Evolutionary conservation across 2,329 filamentous ascomycete genomes (phyloP).

Genomic region (Parastagonospora avenae): DNA sequence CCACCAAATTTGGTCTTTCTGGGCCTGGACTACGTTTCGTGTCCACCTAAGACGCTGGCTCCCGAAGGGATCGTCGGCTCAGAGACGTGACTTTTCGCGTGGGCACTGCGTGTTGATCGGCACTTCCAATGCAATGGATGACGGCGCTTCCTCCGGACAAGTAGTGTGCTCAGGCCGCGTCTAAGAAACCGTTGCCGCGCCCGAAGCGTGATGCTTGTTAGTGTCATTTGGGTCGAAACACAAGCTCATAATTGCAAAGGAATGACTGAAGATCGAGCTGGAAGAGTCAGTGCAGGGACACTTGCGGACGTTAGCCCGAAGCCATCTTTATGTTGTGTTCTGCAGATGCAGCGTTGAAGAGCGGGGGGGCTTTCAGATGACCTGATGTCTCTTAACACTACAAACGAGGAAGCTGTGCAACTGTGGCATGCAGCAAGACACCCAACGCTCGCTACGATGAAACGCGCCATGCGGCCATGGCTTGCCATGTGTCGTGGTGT

Average conservation of each 20-base stretch:
- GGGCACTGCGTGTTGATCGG: background rate
- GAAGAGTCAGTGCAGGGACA: conserved; percentile 1
- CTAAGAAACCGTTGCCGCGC: conserved; percentile 27
- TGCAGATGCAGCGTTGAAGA: conserved; percentile 14
- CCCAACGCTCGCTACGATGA: conserved; percentile 32
- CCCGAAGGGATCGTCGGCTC: background rate
- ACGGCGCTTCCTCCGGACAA: background rate
- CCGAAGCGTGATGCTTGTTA: conserved; percentile 21
- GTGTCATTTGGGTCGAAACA: background rate
- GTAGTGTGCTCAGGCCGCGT: conserved; percentile 12
- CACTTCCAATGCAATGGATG: conserved; percentile 1
- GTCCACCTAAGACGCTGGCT: background rate
- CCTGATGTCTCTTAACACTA: conserved; percentile 18
- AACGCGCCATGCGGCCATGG: conserved; percentile 7
- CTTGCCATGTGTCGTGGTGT: conserved; percentile 15
- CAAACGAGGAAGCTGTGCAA: conserved; percentile 17
- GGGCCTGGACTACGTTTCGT: background rate
- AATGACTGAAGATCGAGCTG: conserved; percentile 5
- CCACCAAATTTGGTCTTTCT: background rate
- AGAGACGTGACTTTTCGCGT: background rate
- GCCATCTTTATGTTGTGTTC: conserved; percentile 19
- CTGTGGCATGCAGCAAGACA: conserved; percentile 13
- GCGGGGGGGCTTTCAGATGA: conserved; percentile 13
- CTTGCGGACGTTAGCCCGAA: conserved; percentile 1
- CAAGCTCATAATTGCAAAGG: conserved; percentile 9